Evolutionary conservation across 192 early-diverging fungal species (phyloP).

Genomic region (Entomortierella lignicola): DNA sequence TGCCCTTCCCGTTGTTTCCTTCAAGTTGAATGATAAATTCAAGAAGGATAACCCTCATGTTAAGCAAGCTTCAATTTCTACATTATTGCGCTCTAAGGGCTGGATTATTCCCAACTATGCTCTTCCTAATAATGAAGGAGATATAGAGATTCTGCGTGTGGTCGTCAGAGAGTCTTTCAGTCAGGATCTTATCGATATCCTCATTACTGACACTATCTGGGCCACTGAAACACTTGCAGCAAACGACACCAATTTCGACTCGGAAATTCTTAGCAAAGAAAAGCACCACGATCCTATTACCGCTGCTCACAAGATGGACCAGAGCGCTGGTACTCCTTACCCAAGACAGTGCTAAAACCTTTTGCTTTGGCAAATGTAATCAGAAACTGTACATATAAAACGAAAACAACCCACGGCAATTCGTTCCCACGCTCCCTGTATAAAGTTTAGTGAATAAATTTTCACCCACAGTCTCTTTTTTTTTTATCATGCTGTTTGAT

Average conservation of each 20-base stretch:
- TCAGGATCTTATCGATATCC: constrained; percentile 62
- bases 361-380: too few relatives aligned
- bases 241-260: neutral
- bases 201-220: constrained; percentile 66
- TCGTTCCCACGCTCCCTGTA: too few relatives aligned
- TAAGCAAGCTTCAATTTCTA: constrained; percentile 65
- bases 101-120: constrained; percentile 86
- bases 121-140: constrained; percentile 64
- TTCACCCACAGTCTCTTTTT: too few relatives aligned
- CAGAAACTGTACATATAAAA: too few relatives aligned
- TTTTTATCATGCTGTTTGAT: too few relatives aligned
- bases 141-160: constrained; percentile 70
- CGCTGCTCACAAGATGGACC: neutral
- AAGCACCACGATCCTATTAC: neutral
- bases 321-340: too few relatives aligned
- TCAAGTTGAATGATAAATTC: constrained; percentile 69
- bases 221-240: constrained; percentile 29
- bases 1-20: constrained; percentile 73
- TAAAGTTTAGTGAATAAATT: too few relatives aligned
- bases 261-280: neutral
- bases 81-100: constrained; percentile 70
- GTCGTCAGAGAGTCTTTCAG: constrained; percentile 73
- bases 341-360: neutral
- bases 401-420: too few relatives aligned
- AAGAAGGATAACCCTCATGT: constrained; percentile 59